Evolutionary conservation across 768 basidiomycete genomes (phyloP).

Genomic region (Serendipita sp.): DNA sequence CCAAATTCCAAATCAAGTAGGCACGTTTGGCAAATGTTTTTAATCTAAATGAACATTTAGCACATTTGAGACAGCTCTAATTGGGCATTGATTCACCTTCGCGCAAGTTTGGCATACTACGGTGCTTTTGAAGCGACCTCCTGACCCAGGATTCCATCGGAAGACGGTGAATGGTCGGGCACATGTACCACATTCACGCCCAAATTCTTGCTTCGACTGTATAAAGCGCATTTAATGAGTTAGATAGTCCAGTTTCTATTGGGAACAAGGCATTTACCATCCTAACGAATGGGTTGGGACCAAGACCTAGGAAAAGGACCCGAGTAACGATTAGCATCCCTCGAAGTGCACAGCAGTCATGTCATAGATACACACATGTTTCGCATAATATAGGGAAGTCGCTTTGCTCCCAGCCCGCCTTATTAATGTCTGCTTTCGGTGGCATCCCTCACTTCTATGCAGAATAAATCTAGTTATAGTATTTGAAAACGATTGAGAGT

Average conservation of each 20-base stretch:
- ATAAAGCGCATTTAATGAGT: not conserved
- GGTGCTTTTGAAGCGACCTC: constrained; percentile 89
- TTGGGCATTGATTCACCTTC: constrained; percentile 26
- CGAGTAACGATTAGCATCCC: not conserved
- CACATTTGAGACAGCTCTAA: constrained; percentile 7
- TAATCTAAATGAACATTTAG: constrained; percentile 26
- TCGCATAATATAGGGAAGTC: constrained; percentile 91
- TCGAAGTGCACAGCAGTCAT: not conserved
- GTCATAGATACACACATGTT: constrained; percentile 43
- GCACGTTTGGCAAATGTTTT: constrained; percentile 96
- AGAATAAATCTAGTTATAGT: too few species aligned
- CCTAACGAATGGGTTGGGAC: constrained; percentile 79
- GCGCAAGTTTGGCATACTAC: constrained; percentile 95
- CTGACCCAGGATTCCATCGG: constrained; percentile 89
- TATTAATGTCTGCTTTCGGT: constrained; percentile 81
- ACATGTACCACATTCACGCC: constrained; percentile 91
- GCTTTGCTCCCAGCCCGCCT: constrained; percentile 85
- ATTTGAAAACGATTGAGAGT: too few species aligned
- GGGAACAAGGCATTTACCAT: constrained; percentile 46
- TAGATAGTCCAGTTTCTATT: not conserved
- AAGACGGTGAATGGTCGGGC: constrained; percentile 94
- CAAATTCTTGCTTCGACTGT: constrained; percentile 94
- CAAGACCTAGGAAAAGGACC: constrained; percentile 40
- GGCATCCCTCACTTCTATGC: constrained; percentile 8
- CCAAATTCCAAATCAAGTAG: constrained; percentile 92